A percentile compares a stretch with the other conserved stretches of the same genome.
phyloP scores from a whole-genome alignment of 108 stramenopile genomes.

The Aurantiochytrium sp. region DNA sequence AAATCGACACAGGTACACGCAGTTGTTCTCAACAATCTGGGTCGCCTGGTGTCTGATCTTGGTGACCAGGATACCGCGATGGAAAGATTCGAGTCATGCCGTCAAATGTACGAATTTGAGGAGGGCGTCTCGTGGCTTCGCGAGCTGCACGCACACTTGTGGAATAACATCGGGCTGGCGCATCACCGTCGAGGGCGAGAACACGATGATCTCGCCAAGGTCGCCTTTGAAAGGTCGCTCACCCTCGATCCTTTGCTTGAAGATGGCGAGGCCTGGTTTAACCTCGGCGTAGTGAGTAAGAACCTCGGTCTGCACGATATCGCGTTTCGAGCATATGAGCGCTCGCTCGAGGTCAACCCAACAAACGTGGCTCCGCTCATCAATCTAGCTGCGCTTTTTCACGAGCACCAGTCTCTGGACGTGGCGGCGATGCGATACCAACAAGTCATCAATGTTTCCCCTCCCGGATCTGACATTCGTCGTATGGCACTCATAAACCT shows the following conservation, averaged over 20 bases:
- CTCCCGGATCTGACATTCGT: not conserved
- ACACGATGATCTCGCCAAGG: not conserved
- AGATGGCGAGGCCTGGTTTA: not conserved
- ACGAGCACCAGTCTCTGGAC: slow-evolving; percentile 24
- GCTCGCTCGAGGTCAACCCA: not conserved
- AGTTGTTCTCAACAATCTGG: not conserved
- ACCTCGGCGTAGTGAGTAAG: not conserved
- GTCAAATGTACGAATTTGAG: not conserved
- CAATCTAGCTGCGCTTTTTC: slow-evolving; percentile 39
- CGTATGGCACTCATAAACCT: slow-evolving; percentile 33
- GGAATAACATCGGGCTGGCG: not conserved
- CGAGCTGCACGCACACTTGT: not conserved
- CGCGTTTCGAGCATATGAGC: not conserved
- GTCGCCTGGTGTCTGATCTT: not conserved
- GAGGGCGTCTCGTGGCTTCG: not conserved
- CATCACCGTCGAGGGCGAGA: not conserved
- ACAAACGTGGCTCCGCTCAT: not conserved
- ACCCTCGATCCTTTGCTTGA: not conserved
- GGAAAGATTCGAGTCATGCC: not conserved
- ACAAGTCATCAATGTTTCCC: not conserved
- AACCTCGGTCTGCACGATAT: not conserved
- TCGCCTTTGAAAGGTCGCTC: not conserved
- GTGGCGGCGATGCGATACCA: slow-evolving; percentile 32
- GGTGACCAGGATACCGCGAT: not conserved
- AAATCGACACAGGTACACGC: not conserved